These are phyloP conservation scores for Vigna angularis DNA, from an alignment of 306 rosid genomes.

Conservation along the genomic window DNA sequence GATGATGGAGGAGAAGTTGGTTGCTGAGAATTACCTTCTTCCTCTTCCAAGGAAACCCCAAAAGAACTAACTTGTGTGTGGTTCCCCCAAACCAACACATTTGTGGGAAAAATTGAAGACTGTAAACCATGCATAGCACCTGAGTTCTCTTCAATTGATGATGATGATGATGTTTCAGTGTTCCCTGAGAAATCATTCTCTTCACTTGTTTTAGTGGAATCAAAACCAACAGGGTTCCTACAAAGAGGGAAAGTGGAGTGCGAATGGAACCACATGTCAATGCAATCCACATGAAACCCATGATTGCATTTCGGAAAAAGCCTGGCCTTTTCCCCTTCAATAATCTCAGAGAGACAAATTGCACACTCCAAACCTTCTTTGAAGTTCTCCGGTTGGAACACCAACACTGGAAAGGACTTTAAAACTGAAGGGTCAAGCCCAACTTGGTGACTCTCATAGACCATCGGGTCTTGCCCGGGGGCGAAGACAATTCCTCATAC, in stretches of 20 bases:
- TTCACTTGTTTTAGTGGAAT: slow-evolving; percentile 29
- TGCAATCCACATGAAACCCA: slow-evolving; percentile 95
- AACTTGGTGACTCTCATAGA: slow-evolving; percentile 40
- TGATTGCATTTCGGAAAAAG: slow-evolving; percentile 87
- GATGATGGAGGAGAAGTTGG: slow-evolving; percentile 34
- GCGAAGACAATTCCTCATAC: slow-evolving; percentile 58
- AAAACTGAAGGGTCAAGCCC: slow-evolving; percentile 84
- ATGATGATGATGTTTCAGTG: not conserved
- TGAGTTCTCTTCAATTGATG: slow-evolving; percentile 44
- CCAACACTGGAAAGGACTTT: slow-evolving; percentile 67
- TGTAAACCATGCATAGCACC: slow-evolving; percentile 51
- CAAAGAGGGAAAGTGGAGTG: slow-evolving; percentile 97
- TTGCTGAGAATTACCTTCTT: slow-evolving; percentile 59
- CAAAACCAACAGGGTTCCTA: slow-evolving; percentile 64
- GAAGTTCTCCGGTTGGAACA: slow-evolving; percentile 66
- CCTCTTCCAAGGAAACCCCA: slow-evolving; percentile 52
- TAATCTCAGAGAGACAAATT: slow-evolving; percentile 87
- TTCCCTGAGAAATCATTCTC: slow-evolving; percentile 21
- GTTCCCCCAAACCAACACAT: slow-evolving; percentile 90
- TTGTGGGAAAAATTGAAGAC: slow-evolving; percentile 80
- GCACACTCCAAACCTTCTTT: slow-evolving; percentile 93
- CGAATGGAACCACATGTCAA: slow-evolving; percentile 96
- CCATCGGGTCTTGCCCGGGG: slow-evolving; percentile 67
- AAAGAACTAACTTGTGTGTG: slow-evolving; percentile 65
- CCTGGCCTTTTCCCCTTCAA: slow-evolving; percentile 73